Evolutionary conservation across 148 eudicot species (phyloP).

Genomic region (Cornus kousa): DNA sequence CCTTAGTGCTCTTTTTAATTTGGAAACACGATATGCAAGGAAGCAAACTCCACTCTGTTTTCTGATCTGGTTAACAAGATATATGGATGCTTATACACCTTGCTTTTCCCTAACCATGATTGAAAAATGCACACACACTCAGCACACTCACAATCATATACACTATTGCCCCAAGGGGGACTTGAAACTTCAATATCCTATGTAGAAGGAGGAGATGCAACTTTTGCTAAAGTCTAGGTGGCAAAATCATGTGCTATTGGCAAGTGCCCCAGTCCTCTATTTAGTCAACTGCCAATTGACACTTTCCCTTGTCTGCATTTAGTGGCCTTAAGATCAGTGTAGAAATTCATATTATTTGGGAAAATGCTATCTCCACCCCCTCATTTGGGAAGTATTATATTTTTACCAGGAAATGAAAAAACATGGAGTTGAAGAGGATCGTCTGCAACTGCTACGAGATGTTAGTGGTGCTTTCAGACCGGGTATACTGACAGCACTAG

Average conservation of each 20-base stretch:
- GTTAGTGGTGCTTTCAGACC: conserved; percentile 78
- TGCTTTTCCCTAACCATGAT: neutral
- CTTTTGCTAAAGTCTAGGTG: too few species aligned
- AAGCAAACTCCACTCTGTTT: neutral
- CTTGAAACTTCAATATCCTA: too few species aligned
- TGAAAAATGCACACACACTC: neutral
- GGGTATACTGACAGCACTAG: conserved; percentile 72
- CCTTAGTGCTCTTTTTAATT: neutral
- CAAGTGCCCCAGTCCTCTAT: neutral
- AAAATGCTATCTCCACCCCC: neutral
- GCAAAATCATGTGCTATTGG: neutral
- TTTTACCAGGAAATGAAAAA: conserved; percentile 56
- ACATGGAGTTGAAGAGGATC: conserved; percentile 48
- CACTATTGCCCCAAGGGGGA: too few species aligned
- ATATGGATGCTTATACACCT: neutral
- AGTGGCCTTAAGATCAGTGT: neutral
- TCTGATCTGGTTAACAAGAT: neutral
- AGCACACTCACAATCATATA: too few species aligned
- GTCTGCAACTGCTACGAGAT: conserved; percentile 54
- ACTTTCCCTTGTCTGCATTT: neutral
- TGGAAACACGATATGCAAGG: neutral
- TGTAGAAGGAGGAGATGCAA: too few species aligned
- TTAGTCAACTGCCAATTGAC: neutral
- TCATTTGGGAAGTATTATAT: neutral
- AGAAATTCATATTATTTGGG: neutral